phyloP scores from a whole-genome alignment of 2,329 filamentous ascomycete species.

The Fusarium sp. region DNA sequence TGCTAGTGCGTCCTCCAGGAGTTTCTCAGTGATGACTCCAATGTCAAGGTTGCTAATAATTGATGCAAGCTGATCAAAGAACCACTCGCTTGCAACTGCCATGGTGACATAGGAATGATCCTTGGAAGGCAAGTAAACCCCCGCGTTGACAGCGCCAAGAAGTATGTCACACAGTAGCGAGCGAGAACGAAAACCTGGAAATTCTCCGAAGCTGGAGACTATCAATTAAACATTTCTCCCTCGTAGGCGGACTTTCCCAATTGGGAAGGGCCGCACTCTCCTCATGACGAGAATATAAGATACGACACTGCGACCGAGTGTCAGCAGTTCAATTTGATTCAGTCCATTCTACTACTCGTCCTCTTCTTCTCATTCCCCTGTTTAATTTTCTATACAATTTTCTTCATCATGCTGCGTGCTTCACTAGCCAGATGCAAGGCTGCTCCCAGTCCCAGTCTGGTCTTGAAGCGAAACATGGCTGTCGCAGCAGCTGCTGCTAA shows the following conservation, averaged over 20 bases:
- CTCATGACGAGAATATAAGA: constrained; percentile 39
- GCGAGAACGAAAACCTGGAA: not conserved
- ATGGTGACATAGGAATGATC: not conserved
- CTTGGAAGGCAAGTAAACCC: not conserved
- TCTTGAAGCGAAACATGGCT: constrained; percentile 34
- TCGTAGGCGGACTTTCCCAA: constrained; percentile 47
- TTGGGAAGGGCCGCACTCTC: constrained; percentile 44
- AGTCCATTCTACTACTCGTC: not conserved
- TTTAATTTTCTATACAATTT: not conserved
- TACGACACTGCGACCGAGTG: not conserved
- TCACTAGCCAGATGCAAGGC: constrained; percentile 26
- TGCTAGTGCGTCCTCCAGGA: not conserved
- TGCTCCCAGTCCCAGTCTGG: not conserved
- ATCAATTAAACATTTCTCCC: not conserved
- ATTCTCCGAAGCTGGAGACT: constrained; percentile 17
- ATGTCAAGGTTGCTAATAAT: not conserved
- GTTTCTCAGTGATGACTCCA: no score
- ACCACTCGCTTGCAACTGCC: not conserved
- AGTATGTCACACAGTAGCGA: constrained; percentile 2
- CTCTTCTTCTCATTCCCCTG: not conserved
- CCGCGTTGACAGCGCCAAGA: not conserved
- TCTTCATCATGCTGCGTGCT: constrained; percentile 39
- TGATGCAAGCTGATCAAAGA: not conserved
- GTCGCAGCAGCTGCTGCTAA: constrained; percentile 51
- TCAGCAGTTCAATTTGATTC: not conserved